phyloP scores from a whole-genome alignment of 306 rosid genomes.

The Cucumis hystrix region DNA sequence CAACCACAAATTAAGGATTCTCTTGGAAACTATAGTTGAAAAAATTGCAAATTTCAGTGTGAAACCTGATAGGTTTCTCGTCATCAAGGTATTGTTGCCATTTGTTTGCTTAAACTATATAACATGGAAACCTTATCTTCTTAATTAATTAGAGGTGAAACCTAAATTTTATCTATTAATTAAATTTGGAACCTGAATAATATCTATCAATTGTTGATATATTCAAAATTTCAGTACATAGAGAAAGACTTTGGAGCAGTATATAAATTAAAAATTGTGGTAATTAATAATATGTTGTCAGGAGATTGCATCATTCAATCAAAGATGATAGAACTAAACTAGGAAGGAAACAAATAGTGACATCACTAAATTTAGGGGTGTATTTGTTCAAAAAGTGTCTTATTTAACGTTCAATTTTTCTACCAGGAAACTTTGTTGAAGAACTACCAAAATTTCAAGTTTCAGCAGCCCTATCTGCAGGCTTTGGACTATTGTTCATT shows the following conservation, averaged over 20 bases:
- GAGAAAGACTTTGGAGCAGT: not conserved
- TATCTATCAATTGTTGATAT: not conserved
- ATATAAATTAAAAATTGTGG: not conserved
- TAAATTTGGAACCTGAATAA: not conserved
- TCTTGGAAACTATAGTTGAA: constrained; percentile 57
- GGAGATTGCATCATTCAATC: not conserved
- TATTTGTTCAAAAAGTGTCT: not conserved
- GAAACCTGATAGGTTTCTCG: constrained; percentile 69
- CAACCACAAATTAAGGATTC: constrained; percentile 69
- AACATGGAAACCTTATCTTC: not conserved
- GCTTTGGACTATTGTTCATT: constrained; percentile 71
- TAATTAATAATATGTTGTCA: not conserved
- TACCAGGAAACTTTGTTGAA: constrained; percentile 73
- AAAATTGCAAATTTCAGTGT: constrained; percentile 62
- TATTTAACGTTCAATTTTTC: not conserved
- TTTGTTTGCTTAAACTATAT: not conserved
- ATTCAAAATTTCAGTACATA: not conserved
- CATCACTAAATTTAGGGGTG: not conserved
- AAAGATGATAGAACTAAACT: not conserved
- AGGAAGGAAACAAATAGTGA: not conserved
- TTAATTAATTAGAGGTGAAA: not conserved
- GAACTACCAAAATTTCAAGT: constrained; percentile 71
- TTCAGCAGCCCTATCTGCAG: constrained; percentile 87
- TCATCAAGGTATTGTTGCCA: constrained; percentile 55
- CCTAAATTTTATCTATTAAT: no score